Base-by-base conservation (phyloP, 2,329 filamentous ascomycete genomes). In the Fusarium nygamai region DNA sequence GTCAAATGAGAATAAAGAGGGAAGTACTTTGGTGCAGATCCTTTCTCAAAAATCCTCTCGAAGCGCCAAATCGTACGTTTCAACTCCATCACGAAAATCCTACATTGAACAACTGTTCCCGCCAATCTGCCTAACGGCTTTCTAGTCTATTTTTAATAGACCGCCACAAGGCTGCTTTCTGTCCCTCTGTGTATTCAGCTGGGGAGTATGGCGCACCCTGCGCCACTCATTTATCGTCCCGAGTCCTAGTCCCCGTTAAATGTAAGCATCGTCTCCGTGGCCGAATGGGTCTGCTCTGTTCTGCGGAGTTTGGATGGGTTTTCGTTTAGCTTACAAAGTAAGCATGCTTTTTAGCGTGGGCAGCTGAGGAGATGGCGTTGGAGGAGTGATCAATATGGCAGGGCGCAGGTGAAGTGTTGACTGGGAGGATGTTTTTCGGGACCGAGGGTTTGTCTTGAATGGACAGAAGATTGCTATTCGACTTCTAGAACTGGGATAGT, bases 71-170 rank as follows among this genome's bases (percentile, higher is more conserved):
- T 43, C 19, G n/a, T 48, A 47, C 33, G 51, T 68, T 72, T 72
- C 68, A 54, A 58, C 16, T 34, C 27, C 27, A 64, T 54, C 54
- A 24, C 4, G 27, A 27, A 20, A 72, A 31, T 60, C 51, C 27
- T 43, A 20, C 13, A 17, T 54, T 58, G 17, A 14, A 27, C 8
- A 38, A 38, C 46, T 44, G 20, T 39, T 29, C 22, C 20, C 27
- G 34, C 36, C 57, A 39, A 61, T 67, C 60, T 46, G 66, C 58
- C 71, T 51, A 50, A 61, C 46, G 39, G 61, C 9, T 39, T 34
- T 34, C 2, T 53, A 27, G 47, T 54, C 61, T 71, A 70, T 67
- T 73, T 73, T 74, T 68, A 47, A 38, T 43, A 34, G 43, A 33
- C 48, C 57, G 41, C 57, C 51, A 34, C 57, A 47, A 63, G 57